phyloP scores from a whole-genome alignment of 2,329 filamentous ascomycete genomes.

The Colletotrichum sp. region DNA sequence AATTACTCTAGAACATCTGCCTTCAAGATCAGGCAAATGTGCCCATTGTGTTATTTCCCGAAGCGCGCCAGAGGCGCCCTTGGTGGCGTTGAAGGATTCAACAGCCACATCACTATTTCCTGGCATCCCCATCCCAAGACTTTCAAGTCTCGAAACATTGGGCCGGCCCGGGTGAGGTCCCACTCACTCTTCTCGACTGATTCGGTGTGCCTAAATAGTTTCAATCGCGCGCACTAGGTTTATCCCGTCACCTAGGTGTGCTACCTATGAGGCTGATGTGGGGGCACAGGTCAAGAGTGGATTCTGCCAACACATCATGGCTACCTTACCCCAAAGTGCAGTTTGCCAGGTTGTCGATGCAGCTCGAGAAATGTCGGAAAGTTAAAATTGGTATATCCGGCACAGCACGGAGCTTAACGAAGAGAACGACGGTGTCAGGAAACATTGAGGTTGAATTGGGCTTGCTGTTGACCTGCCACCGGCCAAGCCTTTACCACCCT shows the following conservation, averaged over 20 bases:
- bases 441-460: neutral
- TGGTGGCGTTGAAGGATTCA: neutral
- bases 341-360: neutral
- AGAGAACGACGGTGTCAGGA: neutral
- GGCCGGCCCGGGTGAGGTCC: neutral
- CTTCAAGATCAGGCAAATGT: neutral
- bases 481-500: neutral
- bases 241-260: neutral
- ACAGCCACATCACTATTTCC: neutral
- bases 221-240: neutral
- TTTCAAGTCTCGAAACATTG: neutral
- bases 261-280: constrained; percentile 1
- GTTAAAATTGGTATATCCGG: neutral
- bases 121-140: neutral
- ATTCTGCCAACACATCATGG: neutral
- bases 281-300: neutral
- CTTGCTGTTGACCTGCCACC: neutral
- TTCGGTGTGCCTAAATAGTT: neutral
- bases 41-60: neutral
- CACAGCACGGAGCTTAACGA: neutral
- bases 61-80: neutral
- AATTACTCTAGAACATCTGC: neutral
- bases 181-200: neutral
- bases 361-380: neutral
- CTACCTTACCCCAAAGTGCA: neutral